Conservation (phyloP, 306 rosid genomes). For the Malus sylvestris region DNA sequence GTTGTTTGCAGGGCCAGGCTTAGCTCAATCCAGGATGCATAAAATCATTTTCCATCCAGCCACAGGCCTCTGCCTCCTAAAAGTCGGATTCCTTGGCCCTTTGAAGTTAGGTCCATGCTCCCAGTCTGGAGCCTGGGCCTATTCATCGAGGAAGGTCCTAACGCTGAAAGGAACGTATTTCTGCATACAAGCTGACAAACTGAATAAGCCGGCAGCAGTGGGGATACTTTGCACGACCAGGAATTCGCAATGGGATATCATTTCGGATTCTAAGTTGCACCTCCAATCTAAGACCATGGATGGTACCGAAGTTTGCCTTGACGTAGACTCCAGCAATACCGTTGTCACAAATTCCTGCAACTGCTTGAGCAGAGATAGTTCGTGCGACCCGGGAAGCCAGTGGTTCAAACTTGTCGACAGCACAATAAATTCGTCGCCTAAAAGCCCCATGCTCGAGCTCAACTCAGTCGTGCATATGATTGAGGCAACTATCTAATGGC, state of each 20-base stretch:
- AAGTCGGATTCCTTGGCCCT: constrained; percentile 35
- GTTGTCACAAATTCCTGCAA: constrained; percentile 66
- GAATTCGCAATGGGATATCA: constrained; percentile 53
- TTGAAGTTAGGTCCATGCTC: constrained; percentile 52
- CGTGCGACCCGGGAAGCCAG: constrained; percentile 73
- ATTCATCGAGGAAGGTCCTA: constrained; percentile 39
- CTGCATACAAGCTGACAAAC: constrained; percentile 48
- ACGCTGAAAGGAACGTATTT: constrained; percentile 55
- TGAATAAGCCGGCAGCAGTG: constrained; percentile 43
- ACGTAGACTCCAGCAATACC: constrained; percentile 45
- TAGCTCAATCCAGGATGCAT: constrained; percentile 4
- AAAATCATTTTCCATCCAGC: constrained; percentile 69
- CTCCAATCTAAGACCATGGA: constrained; percentile 36
- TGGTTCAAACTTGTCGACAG: constrained; percentile 79
- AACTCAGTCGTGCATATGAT: constrained; percentile 10
- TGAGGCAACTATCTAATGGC: background rate
- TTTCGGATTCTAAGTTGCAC: constrained; percentile 73
- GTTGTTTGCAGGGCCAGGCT: constrained; percentile 50
- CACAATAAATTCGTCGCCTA: constrained; percentile 22
- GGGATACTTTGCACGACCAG: constrained; percentile 38
- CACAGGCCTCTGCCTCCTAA: constrained; percentile 57
- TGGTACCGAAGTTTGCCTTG: constrained; percentile 58
- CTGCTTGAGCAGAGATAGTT: constrained; percentile 44
- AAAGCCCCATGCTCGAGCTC: constrained; percentile 4
- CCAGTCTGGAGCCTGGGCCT: constrained; percentile 52